Percentiles rank a stretch among this genome's conserved stretches.
Evolutionary conservation across 164 flowering plant species (phyloP).

Genomic region (Nelumbo lutea): DNA sequence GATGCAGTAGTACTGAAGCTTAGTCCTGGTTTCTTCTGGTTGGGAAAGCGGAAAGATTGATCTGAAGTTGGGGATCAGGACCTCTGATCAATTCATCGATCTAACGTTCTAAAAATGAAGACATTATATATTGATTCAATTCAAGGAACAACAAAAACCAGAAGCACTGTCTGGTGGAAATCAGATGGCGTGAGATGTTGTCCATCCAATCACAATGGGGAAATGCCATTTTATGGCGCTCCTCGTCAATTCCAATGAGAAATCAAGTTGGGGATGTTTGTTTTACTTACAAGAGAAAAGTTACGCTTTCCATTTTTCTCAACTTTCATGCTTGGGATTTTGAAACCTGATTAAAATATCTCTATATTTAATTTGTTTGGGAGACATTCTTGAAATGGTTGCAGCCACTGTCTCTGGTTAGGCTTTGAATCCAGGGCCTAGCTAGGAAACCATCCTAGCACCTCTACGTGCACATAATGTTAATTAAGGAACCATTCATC

Average conservation of each 20-base stretch:
- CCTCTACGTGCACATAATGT: neutral
- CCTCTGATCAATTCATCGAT: conserved; percentile 57
- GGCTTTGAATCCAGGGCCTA: conserved; percentile 10
- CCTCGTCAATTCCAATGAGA: conserved; percentile 9
- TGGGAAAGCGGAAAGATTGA: conserved; percentile 90
- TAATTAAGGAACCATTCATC: too few relatives aligned
- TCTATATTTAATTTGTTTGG: conserved; percentile 13
- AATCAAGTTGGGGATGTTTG: conserved; percentile 14
- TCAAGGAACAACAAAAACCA: neutral
- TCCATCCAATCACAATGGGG: conserved; percentile 3
- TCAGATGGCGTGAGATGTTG: neutral
- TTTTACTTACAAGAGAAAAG: conserved; percentile 8
- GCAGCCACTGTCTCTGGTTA: conserved; percentile 17
- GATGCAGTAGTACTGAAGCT: conserved; percentile 89
- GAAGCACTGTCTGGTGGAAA: conserved; percentile 8
- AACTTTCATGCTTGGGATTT: neutral
- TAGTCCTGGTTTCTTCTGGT: conserved; percentile 86
- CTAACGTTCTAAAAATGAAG: conserved; percentile 17
- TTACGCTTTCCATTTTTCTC: conserved; percentile 6
- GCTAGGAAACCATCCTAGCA: neutral
- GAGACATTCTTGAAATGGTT: conserved; percentile 24
- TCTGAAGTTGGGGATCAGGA: conserved; percentile 81
- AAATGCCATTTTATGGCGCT: conserved; percentile 1
- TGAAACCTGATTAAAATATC: conserved; percentile 6
- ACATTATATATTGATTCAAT: neutral